Percentiles rank a stretch among this genome's conserved stretches.
phyloP scores from a whole-genome alignment of 2,329 filamentous ascomycete species.

The Fusarium circinatum region DNA sequence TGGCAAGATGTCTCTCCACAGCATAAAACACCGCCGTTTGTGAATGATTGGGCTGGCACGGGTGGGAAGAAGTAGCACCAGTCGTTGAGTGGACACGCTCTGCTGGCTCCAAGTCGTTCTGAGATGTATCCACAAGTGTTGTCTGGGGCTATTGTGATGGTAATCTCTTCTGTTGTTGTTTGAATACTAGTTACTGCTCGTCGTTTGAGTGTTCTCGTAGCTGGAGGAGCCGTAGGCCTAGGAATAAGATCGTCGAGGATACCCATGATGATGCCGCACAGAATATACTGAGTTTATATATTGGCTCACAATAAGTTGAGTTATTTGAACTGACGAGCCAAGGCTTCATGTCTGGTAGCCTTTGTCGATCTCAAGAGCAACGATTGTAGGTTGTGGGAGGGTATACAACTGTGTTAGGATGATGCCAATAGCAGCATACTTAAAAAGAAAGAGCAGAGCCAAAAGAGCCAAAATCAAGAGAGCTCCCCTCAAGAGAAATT shows the following conservation, averaged over 20 bases:
- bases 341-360: neutral
- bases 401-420: neutral
- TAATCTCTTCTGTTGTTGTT: neutral
- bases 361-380: neutral
- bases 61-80: constrained; percentile 11
- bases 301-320: neutral
- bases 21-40: constrained; percentile 8
- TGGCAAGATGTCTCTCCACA: neutral
- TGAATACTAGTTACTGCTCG: neutral
- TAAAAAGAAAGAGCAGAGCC: too few relatives aligned
- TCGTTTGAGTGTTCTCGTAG: neutral
- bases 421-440: neutral
- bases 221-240: constrained; percentile 11
- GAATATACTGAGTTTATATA: neutral
- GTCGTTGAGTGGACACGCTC: neutral
- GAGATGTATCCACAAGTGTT: constrained; percentile 22
- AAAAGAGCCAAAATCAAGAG: neutral
- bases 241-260: neutral
- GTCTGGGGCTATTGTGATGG: constrained; percentile 2
- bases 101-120: constrained; percentile 7
- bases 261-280: neutral
- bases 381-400: neutral
- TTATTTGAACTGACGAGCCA: neutral
- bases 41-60: neutral
- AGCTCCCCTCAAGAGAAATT: neutral